Conservation (phyloP, 1,284 basidiomycete species). For the Malassezia psittaci region DNA sequence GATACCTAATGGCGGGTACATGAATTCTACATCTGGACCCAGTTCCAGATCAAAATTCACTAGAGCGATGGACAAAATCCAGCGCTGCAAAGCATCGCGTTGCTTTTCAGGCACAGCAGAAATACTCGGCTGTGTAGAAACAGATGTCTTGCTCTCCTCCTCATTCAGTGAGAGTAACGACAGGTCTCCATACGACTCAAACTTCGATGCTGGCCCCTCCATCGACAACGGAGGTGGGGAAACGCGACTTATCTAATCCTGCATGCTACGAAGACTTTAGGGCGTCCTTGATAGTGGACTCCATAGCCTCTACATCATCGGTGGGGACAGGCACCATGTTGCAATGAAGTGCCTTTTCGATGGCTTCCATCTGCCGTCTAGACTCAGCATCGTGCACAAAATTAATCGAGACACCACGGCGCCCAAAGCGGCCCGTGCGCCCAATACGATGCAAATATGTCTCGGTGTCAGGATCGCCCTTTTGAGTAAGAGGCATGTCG, state of each 20-base stretch:
- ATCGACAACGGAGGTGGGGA: neutral
- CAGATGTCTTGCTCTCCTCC: neutral
- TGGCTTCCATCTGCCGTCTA: conserved; percentile 41
- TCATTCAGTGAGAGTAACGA: conserved; percentile 7
- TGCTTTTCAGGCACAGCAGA: neutral
- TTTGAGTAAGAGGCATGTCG: conserved; percentile 65
- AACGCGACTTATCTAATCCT: conserved; percentile 7
- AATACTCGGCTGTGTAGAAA: neutral
- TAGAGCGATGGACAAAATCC: conserved; percentile 42
- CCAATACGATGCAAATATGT: conserved; percentile 98
- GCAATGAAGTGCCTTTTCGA: conserved; percentile 42
- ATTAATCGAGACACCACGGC: conserved; percentile 47
- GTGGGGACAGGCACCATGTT: conserved; percentile 38
- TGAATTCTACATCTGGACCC: conserved; percentile 68
- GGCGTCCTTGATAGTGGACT: conserved; percentile 41
- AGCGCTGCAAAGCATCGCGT: conserved; percentile 40
- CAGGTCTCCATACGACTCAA: conserved; percentile 10
- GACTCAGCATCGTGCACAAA: conserved; percentile 45
- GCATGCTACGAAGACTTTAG: conserved; percentile 20
- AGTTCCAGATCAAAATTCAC: conserved; percentile 49
- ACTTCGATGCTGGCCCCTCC: neutral
- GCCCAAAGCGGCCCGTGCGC: conserved; percentile 44
- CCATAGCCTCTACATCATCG: conserved; percentile 46
- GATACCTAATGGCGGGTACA: conserved; percentile 60
- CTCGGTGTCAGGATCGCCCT: conserved; percentile 70